Evolutionary conservation across 78 protist species (phyloP).

Genomic region (Dictyostelium brefeldianum): DNA sequence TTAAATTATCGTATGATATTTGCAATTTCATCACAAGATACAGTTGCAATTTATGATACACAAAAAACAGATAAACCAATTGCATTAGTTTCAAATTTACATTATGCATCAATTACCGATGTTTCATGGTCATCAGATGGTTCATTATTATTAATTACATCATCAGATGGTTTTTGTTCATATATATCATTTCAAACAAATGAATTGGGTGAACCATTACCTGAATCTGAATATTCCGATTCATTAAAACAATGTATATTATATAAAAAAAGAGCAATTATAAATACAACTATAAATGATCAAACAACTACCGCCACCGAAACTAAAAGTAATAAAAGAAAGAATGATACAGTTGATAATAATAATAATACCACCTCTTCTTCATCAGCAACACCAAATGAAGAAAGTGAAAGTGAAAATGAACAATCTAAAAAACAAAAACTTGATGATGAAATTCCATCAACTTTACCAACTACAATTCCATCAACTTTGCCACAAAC

Average conservation of each 20-base stretch:
- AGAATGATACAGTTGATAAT: background rate
- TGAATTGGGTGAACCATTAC: constrained; percentile 45
- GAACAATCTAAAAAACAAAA: constrained; percentile 26
- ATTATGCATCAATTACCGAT: constrained; percentile 70
- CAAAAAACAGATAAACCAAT: constrained; percentile 32
- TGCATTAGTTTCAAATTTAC: constrained; percentile 43
- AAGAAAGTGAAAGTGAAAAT: background rate
- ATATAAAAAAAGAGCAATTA: constrained; percentile 16
- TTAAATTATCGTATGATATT: constrained; percentile 56
- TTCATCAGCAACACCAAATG: background rate
- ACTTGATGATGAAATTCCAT: background rate
- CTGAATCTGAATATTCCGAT: constrained; percentile 18
- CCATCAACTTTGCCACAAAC: background rate
- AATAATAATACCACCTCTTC: background rate
- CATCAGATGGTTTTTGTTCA: constrained; percentile 76
- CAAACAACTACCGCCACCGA: background rate
- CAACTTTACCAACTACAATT: background rate
- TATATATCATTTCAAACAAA: constrained; percentile 23
- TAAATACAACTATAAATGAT: constrained; percentile 2
- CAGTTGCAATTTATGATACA: constrained; percentile 51
- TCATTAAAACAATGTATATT: constrained; percentile 20
- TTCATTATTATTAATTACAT: constrained; percentile 11
- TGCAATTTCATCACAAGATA: constrained; percentile 53
- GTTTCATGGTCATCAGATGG: constrained; percentile 72
- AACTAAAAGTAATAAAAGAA: constrained; percentile 14